Conservation (phyloP, 495 filamentous ascomycete genomes). For the Penicillium ochrochloron region DNA sequence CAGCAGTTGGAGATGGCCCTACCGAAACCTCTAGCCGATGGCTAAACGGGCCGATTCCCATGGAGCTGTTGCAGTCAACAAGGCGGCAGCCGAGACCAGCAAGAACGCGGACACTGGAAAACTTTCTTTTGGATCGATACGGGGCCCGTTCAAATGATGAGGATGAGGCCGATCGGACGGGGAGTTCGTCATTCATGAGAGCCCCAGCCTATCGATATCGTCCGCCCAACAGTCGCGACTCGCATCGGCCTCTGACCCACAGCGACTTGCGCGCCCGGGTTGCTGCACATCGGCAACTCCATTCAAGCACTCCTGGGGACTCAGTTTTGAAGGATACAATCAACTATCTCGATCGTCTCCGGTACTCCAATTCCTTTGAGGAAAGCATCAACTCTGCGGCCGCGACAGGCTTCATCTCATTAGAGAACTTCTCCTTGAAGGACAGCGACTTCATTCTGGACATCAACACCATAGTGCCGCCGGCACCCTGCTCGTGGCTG, state of each 20-base stretch:
- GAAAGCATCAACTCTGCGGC: constrained; percentile 60
- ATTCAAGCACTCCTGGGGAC: constrained; percentile 49
- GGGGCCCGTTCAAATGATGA: constrained; percentile 40
- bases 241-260: constrained; percentile 40
- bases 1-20: constrained; percentile 21
- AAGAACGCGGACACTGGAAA: constrained; percentile 50
- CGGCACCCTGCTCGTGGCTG: constrained; percentile 67
- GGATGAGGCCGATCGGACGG: constrained; percentile 39
- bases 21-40: constrained; percentile 29
- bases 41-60: constrained; percentile 31
- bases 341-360: constrained; percentile 65
- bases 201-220: constrained; percentile 39
- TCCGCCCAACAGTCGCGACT: constrained; percentile 38
- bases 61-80: constrained; percentile 55
- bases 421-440: constrained; percentile 48
- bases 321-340: constrained; percentile 63
- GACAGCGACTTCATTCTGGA: constrained; percentile 68
- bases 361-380: constrained; percentile 57
- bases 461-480: constrained; percentile 55
- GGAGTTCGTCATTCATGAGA: constrained; percentile 31
- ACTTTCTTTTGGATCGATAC: constrained; percentile 50
- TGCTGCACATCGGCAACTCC: constrained; percentile 55
- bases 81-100: constrained; percentile 53
- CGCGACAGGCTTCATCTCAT: constrained; percentile 52
- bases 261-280: constrained; percentile 52